These are phyloP conservation scores for Phyllosticta citriasiana DNA, from an alignment of 2,329 filamentous ascomycete species.

Conservation along the genomic window DNA sequence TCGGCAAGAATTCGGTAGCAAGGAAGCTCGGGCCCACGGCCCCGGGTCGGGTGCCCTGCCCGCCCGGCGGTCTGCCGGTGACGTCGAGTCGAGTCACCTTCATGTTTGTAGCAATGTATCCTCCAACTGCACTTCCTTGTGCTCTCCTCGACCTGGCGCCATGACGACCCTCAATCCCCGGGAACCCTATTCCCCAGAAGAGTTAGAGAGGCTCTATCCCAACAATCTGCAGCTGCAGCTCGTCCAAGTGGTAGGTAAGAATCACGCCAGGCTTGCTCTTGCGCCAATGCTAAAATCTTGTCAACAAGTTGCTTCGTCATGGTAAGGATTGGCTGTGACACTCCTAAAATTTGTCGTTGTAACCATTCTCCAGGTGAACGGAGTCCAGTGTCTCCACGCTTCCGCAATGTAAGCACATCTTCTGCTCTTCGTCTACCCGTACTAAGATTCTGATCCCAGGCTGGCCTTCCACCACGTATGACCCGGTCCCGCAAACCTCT, in stretches of 20 bases:
- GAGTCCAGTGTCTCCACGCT: constrained; percentile 78
- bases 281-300: neutral
- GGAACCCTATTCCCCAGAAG: constrained; percentile 66
- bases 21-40: neutral
- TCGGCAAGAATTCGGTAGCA: constrained; percentile 1
- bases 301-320: constrained; percentile 29
- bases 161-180: constrained; percentile 77
- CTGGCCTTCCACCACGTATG: constrained; percentile 40
- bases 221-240: constrained; percentile 69
- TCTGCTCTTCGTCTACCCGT: neutral
- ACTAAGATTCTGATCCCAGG: constrained; percentile 21
- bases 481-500: constrained; percentile 7
- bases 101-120: neutral
- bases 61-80: neutral
- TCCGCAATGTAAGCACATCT: constrained; percentile 51
- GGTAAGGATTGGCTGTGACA: constrained; percentile 16
- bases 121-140: neutral
- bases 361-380: constrained; percentile 48
- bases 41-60: neutral
- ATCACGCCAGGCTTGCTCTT: neutral
- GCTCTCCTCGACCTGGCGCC: neutral
- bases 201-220: constrained; percentile 76
- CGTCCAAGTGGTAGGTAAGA: constrained; percentile 65
- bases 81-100: neutral
- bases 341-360: neutral